These are phyloP conservation scores for Stylonectria norvegica DNA, from an alignment of 2,329 filamentous ascomycete genomes.

Conservation along the genomic window DNA sequence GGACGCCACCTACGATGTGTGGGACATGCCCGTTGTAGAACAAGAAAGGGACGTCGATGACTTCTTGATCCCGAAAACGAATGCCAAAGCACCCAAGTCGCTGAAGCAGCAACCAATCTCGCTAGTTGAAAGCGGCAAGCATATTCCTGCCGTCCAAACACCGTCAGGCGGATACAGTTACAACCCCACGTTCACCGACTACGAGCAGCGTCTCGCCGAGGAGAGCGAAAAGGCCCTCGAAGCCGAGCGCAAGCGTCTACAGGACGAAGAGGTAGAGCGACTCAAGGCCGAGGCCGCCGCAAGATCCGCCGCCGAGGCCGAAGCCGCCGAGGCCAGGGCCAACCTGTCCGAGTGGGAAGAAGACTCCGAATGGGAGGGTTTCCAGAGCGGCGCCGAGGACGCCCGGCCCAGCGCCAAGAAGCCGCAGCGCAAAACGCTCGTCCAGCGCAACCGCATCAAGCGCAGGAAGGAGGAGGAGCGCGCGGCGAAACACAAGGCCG, in stretches of 20 bases:
- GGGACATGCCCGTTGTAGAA: constrained; percentile 51
- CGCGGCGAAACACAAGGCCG: constrained; percentile 68
- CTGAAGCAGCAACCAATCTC: constrained; percentile 75
- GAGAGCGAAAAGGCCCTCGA: constrained; percentile 79
- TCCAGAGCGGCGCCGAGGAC: constrained; percentile 78
- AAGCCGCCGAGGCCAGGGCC: constrained; percentile 66
- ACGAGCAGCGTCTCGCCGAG: constrained; percentile 68
- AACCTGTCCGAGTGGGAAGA: constrained; percentile 73
- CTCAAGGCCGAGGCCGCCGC: constrained; percentile 65
- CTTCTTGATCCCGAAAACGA: constrained; percentile 64
- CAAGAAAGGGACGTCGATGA: constrained; percentile 39
- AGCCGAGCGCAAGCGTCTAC: constrained; percentile 71
- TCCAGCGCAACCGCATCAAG: constrained; percentile 84
- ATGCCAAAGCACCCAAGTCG: constrained; percentile 70
- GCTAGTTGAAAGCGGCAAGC: constrained; percentile 76
- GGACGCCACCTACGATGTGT: constrained; percentile 75
- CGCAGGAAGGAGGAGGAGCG: constrained; percentile 84
- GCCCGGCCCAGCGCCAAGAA: constrained; percentile 60
- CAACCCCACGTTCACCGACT: constrained; percentile 85
- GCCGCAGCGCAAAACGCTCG: constrained; percentile 78
- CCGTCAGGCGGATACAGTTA: constrained; percentile 86
- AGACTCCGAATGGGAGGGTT: constrained; percentile 87
- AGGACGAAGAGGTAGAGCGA: constrained; percentile 62
- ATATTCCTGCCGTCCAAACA: constrained; percentile 71
- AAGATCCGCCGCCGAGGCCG: constrained; percentile 67